These are phyloP conservation scores for Candida orba DNA, from an alignment of 805 yeast species.

Conservation along the genomic window DNA sequence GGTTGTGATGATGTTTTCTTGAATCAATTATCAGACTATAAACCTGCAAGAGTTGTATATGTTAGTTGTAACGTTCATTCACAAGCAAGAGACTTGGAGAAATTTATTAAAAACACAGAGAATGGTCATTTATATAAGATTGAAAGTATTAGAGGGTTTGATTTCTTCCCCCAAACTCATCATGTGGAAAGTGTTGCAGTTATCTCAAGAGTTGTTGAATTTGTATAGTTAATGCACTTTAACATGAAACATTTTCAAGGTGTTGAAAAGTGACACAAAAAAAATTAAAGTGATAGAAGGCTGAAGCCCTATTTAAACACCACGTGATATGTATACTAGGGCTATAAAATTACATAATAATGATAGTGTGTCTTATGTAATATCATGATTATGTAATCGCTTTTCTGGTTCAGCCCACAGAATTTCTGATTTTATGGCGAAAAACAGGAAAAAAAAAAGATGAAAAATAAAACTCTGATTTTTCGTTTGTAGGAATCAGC, in stretches of 20 bases:
- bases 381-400: background rate
- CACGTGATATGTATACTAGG: too few relatives aligned
- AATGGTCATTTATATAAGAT: conserved; percentile 58
- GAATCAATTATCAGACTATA: conserved; percentile 74
- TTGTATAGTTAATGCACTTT: background rate
- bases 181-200: conserved; percentile 89
- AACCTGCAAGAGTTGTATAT: conserved; percentile 85
- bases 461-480: conserved; percentile 1
- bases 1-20: conserved; percentile 90
- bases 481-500: background rate
- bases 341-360: too few relatives aligned
- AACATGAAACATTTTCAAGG: too few relatives aligned
- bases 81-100: conserved; percentile 90
- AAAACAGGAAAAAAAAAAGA: background rate
- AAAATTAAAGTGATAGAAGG: too few relatives aligned
- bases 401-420: conserved; percentile 1
- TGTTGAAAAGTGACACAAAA: background rate
- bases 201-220: conserved; percentile 30
- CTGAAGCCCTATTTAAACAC: too few relatives aligned
- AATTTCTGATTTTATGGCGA: conserved; percentile 1
- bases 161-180: conserved; percentile 93
- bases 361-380: too few relatives aligned
- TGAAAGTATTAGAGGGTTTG: conserved; percentile 88
- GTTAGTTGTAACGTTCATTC: conserved; percentile 97
- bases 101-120: conserved; percentile 60